phyloP scores from a whole-genome alignment of 2,329 filamentous ascomycete species.

The Aspergillus luchuensis region DNA sequence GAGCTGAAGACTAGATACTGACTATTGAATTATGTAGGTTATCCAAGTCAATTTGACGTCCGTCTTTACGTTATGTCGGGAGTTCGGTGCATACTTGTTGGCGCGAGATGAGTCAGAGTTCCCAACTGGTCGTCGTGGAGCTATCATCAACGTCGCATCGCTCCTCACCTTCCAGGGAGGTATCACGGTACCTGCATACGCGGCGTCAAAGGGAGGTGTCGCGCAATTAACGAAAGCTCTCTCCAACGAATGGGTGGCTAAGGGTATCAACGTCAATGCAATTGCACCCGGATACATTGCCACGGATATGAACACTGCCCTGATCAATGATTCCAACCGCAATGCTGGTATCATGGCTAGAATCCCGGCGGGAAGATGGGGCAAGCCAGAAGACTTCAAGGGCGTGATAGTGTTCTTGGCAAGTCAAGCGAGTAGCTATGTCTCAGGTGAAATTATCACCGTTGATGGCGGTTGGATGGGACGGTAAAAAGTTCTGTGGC shows the following conservation, averaged over 20 bases:
- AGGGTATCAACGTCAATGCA: conserved; percentile 81
- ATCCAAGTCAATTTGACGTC: conserved; percentile 70
- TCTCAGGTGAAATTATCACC: conserved; percentile 76
- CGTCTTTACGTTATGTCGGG: conserved; percentile 33
- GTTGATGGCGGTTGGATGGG: conserved; percentile 96
- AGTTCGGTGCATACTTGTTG: conserved; percentile 39
- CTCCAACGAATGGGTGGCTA: conserved; percentile 80
- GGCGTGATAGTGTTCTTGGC: conserved; percentile 76
- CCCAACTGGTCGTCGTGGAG: conserved; percentile 30
- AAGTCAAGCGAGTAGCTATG: conserved; percentile 72
- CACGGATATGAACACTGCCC: conserved; percentile 86
- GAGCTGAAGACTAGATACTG: background rate
- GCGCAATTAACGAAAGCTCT: conserved; percentile 82
- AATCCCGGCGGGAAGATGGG: conserved; percentile 84
- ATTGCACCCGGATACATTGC: conserved; percentile 88
- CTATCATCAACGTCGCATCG: conserved; percentile 80
- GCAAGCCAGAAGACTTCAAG: conserved; percentile 81
- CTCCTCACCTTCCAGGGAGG: conserved; percentile 85
- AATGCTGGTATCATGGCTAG: conserved; percentile 72
- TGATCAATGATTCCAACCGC: conserved; percentile 70
- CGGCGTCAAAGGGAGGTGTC: conserved; percentile 81
- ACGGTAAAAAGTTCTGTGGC: conserved; percentile 51
- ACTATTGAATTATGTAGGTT: conserved; percentile 50
- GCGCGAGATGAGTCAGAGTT: conserved; percentile 32
- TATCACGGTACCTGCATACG: conserved; percentile 84